A percentile compares a stretch with the other conserved stretches of the same genome.
phyloP scores from a whole-genome alignment of 306 rosid genomes.

The Gleditsia sinensis region DNA sequence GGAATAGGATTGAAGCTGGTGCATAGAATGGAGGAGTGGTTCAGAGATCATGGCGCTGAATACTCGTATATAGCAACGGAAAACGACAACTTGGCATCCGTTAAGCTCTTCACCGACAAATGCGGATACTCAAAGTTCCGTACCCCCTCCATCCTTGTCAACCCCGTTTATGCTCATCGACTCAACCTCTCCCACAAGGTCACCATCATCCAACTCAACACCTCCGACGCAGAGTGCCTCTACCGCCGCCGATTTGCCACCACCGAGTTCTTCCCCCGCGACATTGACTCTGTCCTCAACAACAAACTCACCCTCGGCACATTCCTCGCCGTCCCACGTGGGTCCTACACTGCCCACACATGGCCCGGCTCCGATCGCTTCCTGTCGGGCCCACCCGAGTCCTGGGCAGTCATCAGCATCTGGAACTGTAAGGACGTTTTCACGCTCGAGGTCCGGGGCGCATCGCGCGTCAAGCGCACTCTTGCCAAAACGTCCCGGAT shows the following conservation, averaged over 20 bases:
- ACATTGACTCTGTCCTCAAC: constrained; percentile 71
- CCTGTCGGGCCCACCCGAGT: constrained; percentile 55
- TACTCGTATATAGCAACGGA: constrained; percentile 94
- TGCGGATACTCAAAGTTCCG: constrained; percentile 90
- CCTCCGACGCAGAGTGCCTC: constrained; percentile 68
- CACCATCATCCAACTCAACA: constrained; percentile 46
- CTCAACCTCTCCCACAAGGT: constrained; percentile 34
- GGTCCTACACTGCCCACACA: not conserved
- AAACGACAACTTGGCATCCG: constrained; percentile 80
- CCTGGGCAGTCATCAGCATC: constrained; percentile 84
- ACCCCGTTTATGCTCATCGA: constrained; percentile 82
- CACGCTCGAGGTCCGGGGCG: constrained; percentile 76
- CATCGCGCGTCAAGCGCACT: constrained; percentile 58
- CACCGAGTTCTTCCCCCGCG: constrained; percentile 95
- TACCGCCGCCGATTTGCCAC: constrained; percentile 79
- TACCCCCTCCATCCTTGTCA: constrained; percentile 75
- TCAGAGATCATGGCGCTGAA: constrained; percentile 75
- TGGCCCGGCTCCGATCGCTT: constrained; percentile 67
- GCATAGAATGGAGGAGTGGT: constrained; percentile 71
- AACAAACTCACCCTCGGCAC: constrained; percentile 78
- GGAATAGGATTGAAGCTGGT: constrained; percentile 83
- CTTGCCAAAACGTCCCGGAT: constrained; percentile 70
- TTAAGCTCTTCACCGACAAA: constrained; percentile 80
- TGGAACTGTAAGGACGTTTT: constrained; percentile 88
- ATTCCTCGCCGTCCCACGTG: constrained; percentile 67